These are phyloP conservation scores for Pseudoturritis turrita DNA, from an alignment of 345 rosid genomes.

Conservation along the genomic window DNA sequence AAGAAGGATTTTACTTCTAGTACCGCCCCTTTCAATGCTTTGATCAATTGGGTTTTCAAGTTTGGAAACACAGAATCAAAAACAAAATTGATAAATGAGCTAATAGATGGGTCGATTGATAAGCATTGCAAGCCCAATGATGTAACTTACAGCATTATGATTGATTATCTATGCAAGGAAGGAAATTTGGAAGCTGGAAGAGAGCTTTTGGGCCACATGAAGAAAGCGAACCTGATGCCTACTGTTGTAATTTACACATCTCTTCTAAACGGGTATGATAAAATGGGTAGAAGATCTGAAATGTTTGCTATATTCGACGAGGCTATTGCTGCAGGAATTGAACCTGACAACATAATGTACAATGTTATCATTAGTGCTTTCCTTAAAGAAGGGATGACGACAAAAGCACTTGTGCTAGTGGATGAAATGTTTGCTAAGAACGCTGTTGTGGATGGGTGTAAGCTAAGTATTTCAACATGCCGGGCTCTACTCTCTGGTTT, in stretches of 20 bases:
- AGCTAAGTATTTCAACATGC: slow-evolving; percentile 50
- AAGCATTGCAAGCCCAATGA: slow-evolving; percentile 45
- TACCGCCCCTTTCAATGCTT: slow-evolving; percentile 49
- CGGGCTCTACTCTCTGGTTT: slow-evolving; percentile 39
- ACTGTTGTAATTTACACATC: slow-evolving; percentile 52
- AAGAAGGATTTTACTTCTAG: slow-evolving; percentile 47
- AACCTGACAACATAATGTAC: slow-evolving; percentile 62
- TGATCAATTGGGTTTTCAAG: slow-evolving; percentile 62
- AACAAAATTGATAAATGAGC: slow-evolving; percentile 30
- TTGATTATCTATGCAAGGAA: slow-evolving; percentile 57
- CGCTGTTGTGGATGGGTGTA: slow-evolving; percentile 36
- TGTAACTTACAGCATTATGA: slow-evolving; percentile 65
- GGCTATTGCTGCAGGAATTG: slow-evolving; percentile 50
- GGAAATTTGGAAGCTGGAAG: slow-evolving; percentile 58
- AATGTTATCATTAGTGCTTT: slow-evolving; percentile 45
- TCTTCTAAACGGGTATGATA: slow-evolving; percentile 53
- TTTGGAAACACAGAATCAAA: slow-evolving; percentile 37
- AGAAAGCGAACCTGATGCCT: slow-evolving; percentile 45
- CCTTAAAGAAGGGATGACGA: slow-evolving; percentile 50
- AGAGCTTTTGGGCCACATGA: slow-evolving; percentile 52
- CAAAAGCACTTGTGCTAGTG: slow-evolving; percentile 40
- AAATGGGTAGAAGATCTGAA: slow-evolving; percentile 39
- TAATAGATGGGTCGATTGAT: slow-evolving; percentile 44
- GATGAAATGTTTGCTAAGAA: slow-evolving; percentile 49
- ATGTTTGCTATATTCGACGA: slow-evolving; percentile 54